Percentiles rank a stretch among this genome's conserved stretches.
Evolutionary conservation across 192 early-diverging fungal species (phyloP).

Genomic region (Blastocladiella britannica): DNA sequence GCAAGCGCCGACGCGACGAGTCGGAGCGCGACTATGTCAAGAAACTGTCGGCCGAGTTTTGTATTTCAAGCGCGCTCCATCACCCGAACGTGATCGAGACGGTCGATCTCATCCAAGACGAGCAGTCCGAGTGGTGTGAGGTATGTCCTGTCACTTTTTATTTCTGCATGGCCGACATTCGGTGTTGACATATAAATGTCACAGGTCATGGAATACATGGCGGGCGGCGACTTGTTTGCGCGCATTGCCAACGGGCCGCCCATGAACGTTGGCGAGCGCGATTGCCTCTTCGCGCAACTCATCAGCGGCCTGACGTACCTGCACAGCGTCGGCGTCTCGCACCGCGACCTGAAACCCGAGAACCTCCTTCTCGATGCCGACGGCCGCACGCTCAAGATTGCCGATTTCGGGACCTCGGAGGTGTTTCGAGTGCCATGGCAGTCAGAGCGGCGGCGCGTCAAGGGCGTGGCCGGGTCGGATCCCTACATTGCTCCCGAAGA

Average conservation of each 20-base stretch:
- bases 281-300: conserved; percentile 32
- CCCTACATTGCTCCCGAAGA: conserved; percentile 40
- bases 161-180: conserved; percentile 20
- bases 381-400: conserved; percentile 24
- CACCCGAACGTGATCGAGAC: conserved; percentile 11
- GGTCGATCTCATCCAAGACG: conserved; percentile 13
- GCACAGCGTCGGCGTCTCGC: conserved; percentile 29
- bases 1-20: conserved; percentile 11
- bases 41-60: conserved; percentile 14
- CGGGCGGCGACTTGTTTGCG: conserved; percentile 26
- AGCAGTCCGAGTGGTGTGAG: conserved; percentile 3
- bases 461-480: conserved; percentile 24
- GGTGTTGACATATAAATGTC: too few relatives aligned
- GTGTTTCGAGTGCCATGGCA: conserved; percentile 14
- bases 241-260: conserved; percentile 13
- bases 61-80: conserved; percentile 11
- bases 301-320: conserved; percentile 23
- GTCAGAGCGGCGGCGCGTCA: conserved; percentile 20
- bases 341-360: conserved; percentile 31
- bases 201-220: conserved; percentile 32
- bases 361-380: conserved; percentile 26
- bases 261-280: conserved; percentile 17
- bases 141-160: conserved; percentile 3
- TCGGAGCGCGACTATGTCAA: conserved; percentile 13
- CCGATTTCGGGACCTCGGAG: conserved; percentile 29